phyloP scores from a whole-genome alignment of 2,329 filamentous ascomycete species.

The Fusarium humuli region DNA sequence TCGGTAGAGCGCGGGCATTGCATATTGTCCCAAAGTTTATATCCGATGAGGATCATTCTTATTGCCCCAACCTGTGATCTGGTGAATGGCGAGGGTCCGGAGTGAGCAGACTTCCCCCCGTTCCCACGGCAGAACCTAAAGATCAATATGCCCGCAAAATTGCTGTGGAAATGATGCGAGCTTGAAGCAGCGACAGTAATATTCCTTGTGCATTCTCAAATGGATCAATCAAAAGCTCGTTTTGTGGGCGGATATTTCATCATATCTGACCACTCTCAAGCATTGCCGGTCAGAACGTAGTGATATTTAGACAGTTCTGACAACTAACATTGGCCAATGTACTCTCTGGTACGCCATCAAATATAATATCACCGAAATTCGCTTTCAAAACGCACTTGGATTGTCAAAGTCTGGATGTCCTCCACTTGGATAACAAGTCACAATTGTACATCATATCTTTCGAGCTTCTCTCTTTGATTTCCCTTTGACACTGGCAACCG shows the following conservation, averaged over 20 bases:
- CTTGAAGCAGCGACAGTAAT: neutral
- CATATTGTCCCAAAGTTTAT: neutral
- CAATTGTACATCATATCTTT: neutral
- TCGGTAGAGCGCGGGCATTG: neutral
- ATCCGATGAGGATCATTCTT: neutral
- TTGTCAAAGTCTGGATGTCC: neutral
- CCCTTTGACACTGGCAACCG: neutral
- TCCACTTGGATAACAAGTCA: neutral
- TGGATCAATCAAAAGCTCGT: neutral
- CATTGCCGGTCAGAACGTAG: neutral
- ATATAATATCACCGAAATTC: neutral
- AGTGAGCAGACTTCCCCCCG: neutral
- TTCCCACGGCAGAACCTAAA: neutral
- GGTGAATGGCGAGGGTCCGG: neutral
- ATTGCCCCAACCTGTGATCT: neutral
- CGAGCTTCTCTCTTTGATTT: constrained; percentile 5
- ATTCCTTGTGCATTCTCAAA: neutral
- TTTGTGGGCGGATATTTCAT: neutral
- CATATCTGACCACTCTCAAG: neutral
- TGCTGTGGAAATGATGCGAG: neutral
- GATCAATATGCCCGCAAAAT: neutral
- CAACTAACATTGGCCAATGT: neutral
- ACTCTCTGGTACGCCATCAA: neutral
- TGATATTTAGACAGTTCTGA: neutral
- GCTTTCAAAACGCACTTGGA: neutral